Evolutionary conservation across 2,329 filamentous ascomycete genomes (phyloP), one percentile per base, ranked within the genome.

Genomic region (Phyllosticta citriasiana): DNA sequence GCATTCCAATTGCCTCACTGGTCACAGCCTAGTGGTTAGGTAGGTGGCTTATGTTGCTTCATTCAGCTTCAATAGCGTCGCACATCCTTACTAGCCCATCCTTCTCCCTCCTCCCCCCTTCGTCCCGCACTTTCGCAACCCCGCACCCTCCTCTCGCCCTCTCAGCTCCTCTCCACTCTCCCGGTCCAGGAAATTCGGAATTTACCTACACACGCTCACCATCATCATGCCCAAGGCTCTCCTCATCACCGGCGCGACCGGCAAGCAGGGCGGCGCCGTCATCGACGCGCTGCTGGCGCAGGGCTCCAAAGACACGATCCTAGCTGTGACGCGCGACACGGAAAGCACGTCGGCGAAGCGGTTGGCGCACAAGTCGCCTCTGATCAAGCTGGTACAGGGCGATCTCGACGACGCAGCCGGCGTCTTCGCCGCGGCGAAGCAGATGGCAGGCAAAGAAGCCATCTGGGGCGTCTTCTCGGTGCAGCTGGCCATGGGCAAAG

Each of bases 381-480:
- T 76, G 12, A 78, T 86, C 65, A 78, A 78, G 25, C 65, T 88
- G 0, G 77, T 88, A 3, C 73, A 84, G 66, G 84, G 85, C 7
- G 76, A 87, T 63, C 72, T 87, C 12, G 74, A 82, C 59, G 73
- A 85, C 50, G 71, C 78, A 22, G 0, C 70, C 74, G 0, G 72
- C 68, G 77, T 86, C 19, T 86, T 87, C 65, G 65, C 71, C 35
- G 73, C 73, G 27, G 79, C 77, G 5, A 72, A 73, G 35, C 67
- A 71, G 2, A 65, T 68, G 14, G 59, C 50, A 71, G 0, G 63
- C 68, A 12, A 63, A 72, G 59, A 72, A 76, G 2, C 19, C 19
- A 77, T 85, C 61, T 84, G 80, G 79, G 83, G 83, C 3, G 83
- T 87, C 5, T 88, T 82, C 71, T 83, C 80, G 24, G 83, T 88